These are phyloP conservation scores for Aplosporella prunicola DNA, from an alignment of 2,329 filamentous ascomycete genomes.

Conservation along the genomic window DNA sequence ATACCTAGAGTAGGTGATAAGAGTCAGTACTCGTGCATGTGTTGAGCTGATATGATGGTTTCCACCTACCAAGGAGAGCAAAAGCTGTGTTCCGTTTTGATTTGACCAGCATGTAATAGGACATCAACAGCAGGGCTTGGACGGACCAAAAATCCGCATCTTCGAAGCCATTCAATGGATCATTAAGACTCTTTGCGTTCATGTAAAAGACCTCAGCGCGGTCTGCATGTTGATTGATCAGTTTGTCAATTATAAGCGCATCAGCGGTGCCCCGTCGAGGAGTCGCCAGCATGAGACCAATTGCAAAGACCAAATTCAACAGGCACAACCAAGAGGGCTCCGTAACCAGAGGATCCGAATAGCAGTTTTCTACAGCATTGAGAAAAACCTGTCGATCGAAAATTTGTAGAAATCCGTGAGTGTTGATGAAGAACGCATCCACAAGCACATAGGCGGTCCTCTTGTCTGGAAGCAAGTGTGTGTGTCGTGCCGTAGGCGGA, in stretches of 20 bases:
- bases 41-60: too few relatives aligned
- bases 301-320: constrained; percentile 53
- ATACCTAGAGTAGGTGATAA: constrained; percentile 38
- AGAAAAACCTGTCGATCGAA: constrained; percentile 46
- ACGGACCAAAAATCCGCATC: constrained; percentile 57
- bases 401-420: constrained; percentile 51
- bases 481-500: constrained; percentile 37
- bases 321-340: constrained; percentile 48
- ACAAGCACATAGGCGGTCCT: constrained; percentile 46
- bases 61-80: constrained; percentile 45
- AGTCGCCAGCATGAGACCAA: constrained; percentile 51
- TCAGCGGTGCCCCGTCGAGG: constrained; percentile 43
- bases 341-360: constrained; percentile 43
- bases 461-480: constrained; percentile 47
- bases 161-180: constrained; percentile 44
- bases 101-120: constrained; percentile 52
- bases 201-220: constrained; percentile 55
- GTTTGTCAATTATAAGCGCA: constrained; percentile 41
- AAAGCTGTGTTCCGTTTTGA: constrained; percentile 56
- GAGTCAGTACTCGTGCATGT: neutral
- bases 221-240: constrained; percentile 41
- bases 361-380: constrained; percentile 43
- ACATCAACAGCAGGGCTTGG: constrained; percentile 54
- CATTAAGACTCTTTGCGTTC: constrained; percentile 46
- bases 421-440: constrained; percentile 54